Conservation (phyloP, 1,284 basidiomycete genomes). For the Boletus holoroseus region DNA sequence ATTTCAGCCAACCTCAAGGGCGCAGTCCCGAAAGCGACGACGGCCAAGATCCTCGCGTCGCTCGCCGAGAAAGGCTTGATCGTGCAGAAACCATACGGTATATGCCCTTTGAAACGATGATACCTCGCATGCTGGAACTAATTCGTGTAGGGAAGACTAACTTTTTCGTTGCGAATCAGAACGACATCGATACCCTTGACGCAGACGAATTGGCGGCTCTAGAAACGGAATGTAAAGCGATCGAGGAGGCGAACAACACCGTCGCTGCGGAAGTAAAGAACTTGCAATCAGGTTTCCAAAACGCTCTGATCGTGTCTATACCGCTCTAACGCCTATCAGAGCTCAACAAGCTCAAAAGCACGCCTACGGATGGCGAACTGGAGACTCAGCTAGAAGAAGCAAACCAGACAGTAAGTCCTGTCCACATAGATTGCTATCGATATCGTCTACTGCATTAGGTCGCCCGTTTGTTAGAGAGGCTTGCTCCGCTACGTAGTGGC, state of each 20-base stretch:
- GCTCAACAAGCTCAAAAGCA: slow-evolving; percentile 52
- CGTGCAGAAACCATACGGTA: slow-evolving; percentile 75
- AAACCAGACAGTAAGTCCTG: slow-evolving; percentile 38
- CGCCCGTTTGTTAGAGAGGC: slow-evolving; percentile 41
- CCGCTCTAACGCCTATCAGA: slow-evolving; percentile 42
- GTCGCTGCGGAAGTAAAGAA: slow-evolving; percentile 42
- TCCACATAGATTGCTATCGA: slow-evolving; percentile 1
- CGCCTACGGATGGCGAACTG: slow-evolving; percentile 67
- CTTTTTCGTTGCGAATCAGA: slow-evolving; percentile 76
- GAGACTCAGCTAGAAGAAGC: slow-evolving; percentile 43
- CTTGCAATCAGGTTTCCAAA: slow-evolving; percentile 25
- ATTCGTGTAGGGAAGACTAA: slow-evolving; percentile 65
- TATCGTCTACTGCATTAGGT: slow-evolving; percentile 38
- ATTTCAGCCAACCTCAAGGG: slow-evolving; percentile 84
- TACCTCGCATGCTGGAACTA: background rate
- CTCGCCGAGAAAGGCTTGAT: slow-evolving; percentile 75
- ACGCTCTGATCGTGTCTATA: background rate
- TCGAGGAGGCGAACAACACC: slow-evolving; percentile 59
- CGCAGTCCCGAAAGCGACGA: slow-evolving; percentile 72
- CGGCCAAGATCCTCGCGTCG: slow-evolving; percentile 73
- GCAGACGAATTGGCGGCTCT: slow-evolving; percentile 52
- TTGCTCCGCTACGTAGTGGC: slow-evolving; percentile 63
- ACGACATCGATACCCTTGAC: slow-evolving; percentile 55
- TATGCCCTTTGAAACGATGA: slow-evolving; percentile 10
- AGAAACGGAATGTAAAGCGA: slow-evolving; percentile 48